phyloP scores from a whole-genome alignment of 192 early-diverging fungal species.

The Coemansia javaensis region DNA sequence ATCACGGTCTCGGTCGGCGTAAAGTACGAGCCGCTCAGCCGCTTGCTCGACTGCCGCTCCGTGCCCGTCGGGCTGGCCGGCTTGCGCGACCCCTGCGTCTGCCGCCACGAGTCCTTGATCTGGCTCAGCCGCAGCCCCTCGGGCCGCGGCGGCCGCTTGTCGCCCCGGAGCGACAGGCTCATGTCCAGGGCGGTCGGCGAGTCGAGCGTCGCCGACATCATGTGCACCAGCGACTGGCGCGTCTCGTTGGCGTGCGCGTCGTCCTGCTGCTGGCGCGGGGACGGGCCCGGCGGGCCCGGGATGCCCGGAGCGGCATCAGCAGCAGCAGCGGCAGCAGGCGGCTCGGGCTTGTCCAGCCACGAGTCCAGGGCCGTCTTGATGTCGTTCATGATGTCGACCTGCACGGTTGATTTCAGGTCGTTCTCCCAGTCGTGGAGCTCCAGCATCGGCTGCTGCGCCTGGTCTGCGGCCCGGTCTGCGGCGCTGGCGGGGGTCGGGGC shows the following conservation, averaged over 20 bases:
- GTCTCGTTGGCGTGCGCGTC: constrained; percentile 5
- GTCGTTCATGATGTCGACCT: constrained; percentile 41
- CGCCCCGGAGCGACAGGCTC: constrained; percentile 7
- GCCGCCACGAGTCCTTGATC: constrained; percentile 28
- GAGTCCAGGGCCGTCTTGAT: constrained; percentile 35
- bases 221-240: constrained; percentile 11
- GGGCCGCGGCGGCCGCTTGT: neutral
- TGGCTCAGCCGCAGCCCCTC: constrained; percentile 16
- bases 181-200: constrained; percentile 12
- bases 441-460: constrained; percentile 24
- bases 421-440: constrained; percentile 44
- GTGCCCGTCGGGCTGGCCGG: constrained; percentile 16
- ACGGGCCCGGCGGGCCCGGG: neutral
- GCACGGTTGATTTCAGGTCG: constrained; percentile 32
- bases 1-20: constrained; percentile 61
- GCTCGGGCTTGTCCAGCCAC: constrained; percentile 38
- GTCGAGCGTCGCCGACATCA: constrained; percentile 22
- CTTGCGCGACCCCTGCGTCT: constrained; percentile 35
- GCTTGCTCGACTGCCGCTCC: constrained; percentile 28
- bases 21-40: constrained; percentile 51
- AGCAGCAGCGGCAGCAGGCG: neutral
- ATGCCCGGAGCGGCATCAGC: neutral
- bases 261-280: neutral
- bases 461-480: no score
- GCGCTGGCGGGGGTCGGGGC: no score